Conservation (phyloP, 164 flowering plant species). For the Chimonanthus salicifolius region DNA sequence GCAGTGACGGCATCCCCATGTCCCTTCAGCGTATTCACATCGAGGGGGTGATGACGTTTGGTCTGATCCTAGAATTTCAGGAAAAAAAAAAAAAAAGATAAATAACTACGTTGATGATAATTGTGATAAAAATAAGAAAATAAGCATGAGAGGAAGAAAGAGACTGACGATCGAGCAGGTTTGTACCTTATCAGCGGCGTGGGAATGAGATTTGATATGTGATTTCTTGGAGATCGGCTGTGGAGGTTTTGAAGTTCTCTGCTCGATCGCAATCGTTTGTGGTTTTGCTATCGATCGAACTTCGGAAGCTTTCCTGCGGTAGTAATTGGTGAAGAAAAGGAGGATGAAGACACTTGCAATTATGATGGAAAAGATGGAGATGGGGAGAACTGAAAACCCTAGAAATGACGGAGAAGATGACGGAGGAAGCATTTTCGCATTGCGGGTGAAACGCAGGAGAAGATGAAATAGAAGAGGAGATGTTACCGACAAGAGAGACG, state of each 20-base stretch:
- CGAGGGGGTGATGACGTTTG: conserved; percentile 84
- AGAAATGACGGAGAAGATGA: conserved; percentile 9
- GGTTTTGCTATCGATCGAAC: conserved; percentile 39
- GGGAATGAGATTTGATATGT: conserved; percentile 56
- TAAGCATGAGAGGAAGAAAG: neutral
- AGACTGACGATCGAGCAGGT: neutral
- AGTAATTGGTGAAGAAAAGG: conserved; percentile 50
- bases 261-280: conserved; percentile 23
- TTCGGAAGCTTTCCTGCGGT: conserved; percentile 49
- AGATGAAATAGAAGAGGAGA: too few relatives aligned
- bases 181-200: conserved; percentile 61
- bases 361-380: conserved; percentile 38
- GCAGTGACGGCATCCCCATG: conserved; percentile 78
- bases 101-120: neutral
- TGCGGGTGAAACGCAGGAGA: neutral
- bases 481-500: too few relatives aligned
- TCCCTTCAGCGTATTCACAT: conserved; percentile 89
- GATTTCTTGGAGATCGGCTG: conserved; percentile 41
- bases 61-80: conserved; percentile 47
- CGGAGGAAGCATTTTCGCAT: conserved; percentile 11
- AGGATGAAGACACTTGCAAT: conserved; percentile 48
- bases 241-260: conserved; percentile 27
- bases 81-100: neutral
- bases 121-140: neutral
- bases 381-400: conserved; percentile 32